A percentile compares a stretch with the other conserved stretches of the same genome.
These are phyloP conservation scores for Fistulina hepatica DNA, from an alignment of 1,284 basidiomycete species.

Conservation along the genomic window DNA sequence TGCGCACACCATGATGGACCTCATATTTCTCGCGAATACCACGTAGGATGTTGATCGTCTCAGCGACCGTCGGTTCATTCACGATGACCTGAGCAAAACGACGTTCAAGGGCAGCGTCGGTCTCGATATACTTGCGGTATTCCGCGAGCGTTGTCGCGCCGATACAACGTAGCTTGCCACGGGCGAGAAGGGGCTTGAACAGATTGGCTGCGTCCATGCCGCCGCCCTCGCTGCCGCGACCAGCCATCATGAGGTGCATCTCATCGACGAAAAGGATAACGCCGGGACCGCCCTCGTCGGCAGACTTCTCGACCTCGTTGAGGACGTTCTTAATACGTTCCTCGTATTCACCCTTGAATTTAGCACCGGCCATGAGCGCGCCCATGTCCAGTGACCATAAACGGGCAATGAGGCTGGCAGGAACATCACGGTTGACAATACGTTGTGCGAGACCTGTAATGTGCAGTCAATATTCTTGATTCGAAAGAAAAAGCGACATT, in stretches of 20 bases:
- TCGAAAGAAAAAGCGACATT: too few species aligned
- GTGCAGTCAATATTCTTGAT: too few species aligned
- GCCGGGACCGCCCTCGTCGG: conserved; percentile 67
- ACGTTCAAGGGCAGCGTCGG: conserved; percentile 88
- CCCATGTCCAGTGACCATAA: conserved; percentile 91
- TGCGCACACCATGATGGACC: conserved; percentile 82
- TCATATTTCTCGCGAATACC: conserved; percentile 64
- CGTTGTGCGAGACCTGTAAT: conserved; percentile 93
- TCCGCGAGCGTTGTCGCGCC: conserved; percentile 93
- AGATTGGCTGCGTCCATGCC: conserved; percentile 85
- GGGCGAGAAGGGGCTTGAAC: conserved; percentile 82
- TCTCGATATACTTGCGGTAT: conserved; percentile 94
- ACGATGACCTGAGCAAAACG: conserved; percentile 93
- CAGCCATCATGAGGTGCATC: conserved; percentile 86
- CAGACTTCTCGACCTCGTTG: conserved; percentile 87
- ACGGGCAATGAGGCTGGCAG: conserved; percentile 73
- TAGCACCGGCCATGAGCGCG: conserved; percentile 91
- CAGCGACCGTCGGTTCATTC: conserved; percentile 84
- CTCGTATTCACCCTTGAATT: conserved; percentile 96
- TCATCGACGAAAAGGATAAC: conserved; percentile 97
- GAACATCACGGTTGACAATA: conserved; percentile 91
- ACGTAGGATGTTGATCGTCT: conserved; percentile 89
- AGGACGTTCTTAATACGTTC: conserved; percentile 92
- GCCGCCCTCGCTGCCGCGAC: conserved; percentile 61
- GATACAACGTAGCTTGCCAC: conserved; percentile 74